Percentiles rank a stretch among this genome's conserved stretches.
phyloP scores from a whole-genome alignment of 2,329 filamentous ascomycete genomes.

The Tolypocladium inflatum region DNA sequence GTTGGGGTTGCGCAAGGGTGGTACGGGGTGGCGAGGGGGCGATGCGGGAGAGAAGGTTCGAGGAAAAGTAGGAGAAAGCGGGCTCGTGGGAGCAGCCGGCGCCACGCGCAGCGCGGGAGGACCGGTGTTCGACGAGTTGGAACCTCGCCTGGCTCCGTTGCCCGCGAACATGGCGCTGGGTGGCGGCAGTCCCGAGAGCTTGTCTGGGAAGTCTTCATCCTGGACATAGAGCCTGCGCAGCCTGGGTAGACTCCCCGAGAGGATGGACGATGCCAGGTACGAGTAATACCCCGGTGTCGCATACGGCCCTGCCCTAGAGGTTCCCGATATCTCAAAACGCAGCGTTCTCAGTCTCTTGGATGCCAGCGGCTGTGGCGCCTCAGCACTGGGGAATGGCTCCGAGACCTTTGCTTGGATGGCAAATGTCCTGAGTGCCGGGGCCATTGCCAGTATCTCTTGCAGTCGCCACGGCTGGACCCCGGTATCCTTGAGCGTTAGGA shows the following conservation, averaged over 20 bases:
- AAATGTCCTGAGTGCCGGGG: conserved; percentile 47
- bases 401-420: conserved; percentile 42
- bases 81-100: conserved; percentile 9
- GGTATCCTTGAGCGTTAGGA: conserved; percentile 62
- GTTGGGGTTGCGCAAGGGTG: conserved; percentile 12
- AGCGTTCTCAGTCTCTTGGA: conserved; percentile 63
- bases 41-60: conserved; percentile 3
- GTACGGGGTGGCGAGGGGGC: conserved; percentile 16
- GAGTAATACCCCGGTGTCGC: conserved; percentile 62
- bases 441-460: conserved; percentile 49
- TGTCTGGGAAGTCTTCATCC: conserved; percentile 73
- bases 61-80: conserved; percentile 9
- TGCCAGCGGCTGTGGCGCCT: conserved; percentile 47
- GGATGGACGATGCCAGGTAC: conserved; percentile 76
- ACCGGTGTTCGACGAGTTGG: conserved; percentile 15
- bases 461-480: conserved; percentile 55
- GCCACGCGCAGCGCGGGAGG: conserved; percentile 6
- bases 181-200: conserved; percentile 62
- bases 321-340: conserved; percentile 72
- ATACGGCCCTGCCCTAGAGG: conserved; percentile 47
- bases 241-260: conserved; percentile 63
- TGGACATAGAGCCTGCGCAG: conserved; percentile 76
- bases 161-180: conserved; percentile 33
- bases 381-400: conserved; percentile 37
- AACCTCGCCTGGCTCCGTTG: conserved; percentile 21